These are phyloP conservation scores for Mortierella sp. DNA, from an alignment of 371 early-diverging fungal species.

Conservation along the genomic window DNA sequence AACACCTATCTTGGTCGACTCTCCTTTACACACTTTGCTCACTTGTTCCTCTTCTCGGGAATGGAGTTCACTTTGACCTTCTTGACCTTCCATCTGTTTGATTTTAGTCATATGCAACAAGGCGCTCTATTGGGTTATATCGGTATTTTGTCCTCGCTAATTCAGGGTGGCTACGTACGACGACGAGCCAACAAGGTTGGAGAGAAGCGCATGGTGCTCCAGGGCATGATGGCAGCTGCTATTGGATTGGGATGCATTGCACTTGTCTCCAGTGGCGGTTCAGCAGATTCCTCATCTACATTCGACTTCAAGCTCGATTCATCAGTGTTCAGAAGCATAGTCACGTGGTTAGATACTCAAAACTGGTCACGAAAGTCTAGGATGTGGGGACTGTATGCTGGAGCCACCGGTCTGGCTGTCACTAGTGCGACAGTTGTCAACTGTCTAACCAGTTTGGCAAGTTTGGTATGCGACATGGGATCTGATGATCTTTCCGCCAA, in stretches of 20 bases:
- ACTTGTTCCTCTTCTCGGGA: slow-evolving; percentile 94
- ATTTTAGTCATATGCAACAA: slow-evolving; percentile 90
- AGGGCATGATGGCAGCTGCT: slow-evolving; percentile 83
- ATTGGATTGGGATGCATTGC: slow-evolving; percentile 79
- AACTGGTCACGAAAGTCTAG: slow-evolving; percentile 41
- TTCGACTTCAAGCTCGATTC: slow-evolving; percentile 2
- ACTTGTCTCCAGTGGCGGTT: slow-evolving; percentile 56
- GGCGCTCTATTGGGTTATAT: slow-evolving; percentile 90
- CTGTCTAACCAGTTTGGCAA: slow-evolving; percentile 86
- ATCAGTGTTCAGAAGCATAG: background rate
- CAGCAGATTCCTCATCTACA: background rate
- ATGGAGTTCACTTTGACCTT: slow-evolving; percentile 99
- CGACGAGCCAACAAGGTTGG: slow-evolving; percentile 76
- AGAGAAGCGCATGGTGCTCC: slow-evolving; percentile 79
- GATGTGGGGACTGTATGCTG: slow-evolving; percentile 60
- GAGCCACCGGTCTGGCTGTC: slow-evolving; percentile 86
- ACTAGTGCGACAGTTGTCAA: slow-evolving; percentile 96
- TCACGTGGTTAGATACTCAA: slow-evolving; percentile 29
- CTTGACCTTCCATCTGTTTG: slow-evolving; percentile 91
- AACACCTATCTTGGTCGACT: slow-evolving; percentile 65
- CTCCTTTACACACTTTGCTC: slow-evolving; percentile 83
- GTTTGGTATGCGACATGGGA: slow-evolving; percentile 65
- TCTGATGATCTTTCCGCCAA: slow-evolving; percentile 16
- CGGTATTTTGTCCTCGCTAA: slow-evolving; percentile 87
- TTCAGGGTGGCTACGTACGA: slow-evolving; percentile 96